Evolutionary conservation across 2,329 filamentous ascomycete species (phyloP), one percentile per base, ranked within the genome.

Genomic region (Pseudogymnoascus verrucosus): DNA sequence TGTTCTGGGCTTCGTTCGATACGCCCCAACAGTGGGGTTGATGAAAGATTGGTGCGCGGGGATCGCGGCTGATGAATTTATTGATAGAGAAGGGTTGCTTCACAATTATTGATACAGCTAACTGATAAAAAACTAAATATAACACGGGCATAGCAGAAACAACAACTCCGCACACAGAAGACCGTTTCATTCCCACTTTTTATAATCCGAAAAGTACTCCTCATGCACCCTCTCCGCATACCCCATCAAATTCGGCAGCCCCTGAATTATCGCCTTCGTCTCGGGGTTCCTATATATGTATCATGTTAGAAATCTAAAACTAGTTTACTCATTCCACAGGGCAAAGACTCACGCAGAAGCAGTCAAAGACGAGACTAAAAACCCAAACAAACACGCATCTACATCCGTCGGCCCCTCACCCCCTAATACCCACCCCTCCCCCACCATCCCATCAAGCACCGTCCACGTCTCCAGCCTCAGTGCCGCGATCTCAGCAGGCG

Each of bases 201-300:
- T 74, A 68, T 87, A 87, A 37, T 88, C 84, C 0, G 81, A 77
- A 67, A 88, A 88, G 68, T 83, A 86, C 4, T 66, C 64, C 57
- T 78, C 72, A 69, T 86, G 83, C 44, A 88, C 84, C 63, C 81
- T 77, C 39, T 69, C 69, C 2, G 82, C 84, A 71, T 87, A 88
- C 2, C 85, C 82, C 8, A 83, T 40, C 10, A 86, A 63, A 0
- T 75, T 74, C 0, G 83, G 80, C 65, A 80, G 81, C 2, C 72
- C 70, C 64, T 73, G 76, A 3, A 86, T 71, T 1, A 82, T 70
- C 26, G 73, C 69, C 62, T 73, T 75, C 3, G 80, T 80, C 12
- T 76, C 76, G 0, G 83, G 84, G 2, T 73, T 76, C 5, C 81
- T 84, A 64, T 28, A 6, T 10, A 37, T 26, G 26, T 10, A 37